Evolutionary conservation across 768 basidiomycete genomes (phyloP), one percentile per base, ranked within the genome.

Genomic region (Phlebiopsis gigantea): DNA sequence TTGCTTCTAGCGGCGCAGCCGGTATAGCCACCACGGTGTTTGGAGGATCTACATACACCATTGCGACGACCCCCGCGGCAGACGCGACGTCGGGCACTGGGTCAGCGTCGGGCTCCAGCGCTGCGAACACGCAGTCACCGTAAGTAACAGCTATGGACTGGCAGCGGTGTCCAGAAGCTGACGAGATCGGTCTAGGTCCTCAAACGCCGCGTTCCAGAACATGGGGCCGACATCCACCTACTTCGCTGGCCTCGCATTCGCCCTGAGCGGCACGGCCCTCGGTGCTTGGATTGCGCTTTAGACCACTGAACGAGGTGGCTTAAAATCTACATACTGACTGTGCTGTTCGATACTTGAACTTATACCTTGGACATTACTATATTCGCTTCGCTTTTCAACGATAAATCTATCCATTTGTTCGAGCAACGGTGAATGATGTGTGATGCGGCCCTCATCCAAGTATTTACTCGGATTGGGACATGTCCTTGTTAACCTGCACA

Each of bases 401-500:
- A 39, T 39, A 2, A 3, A n/a, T n/a, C 17, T 10, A 39, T 39
- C 34, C 17, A 3, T 9, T 39, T 39, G 8, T 17, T 9, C 12
- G 8, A 39, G n/a, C n/a, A n/a, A n/a, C n/a, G n/a, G n/a, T 39
- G 34, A 39, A 39, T 9, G 34, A 39, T 3, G 34, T 39, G 34
- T 3, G 34, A 39, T 39, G 12, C 2, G 34, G 12, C 12, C 17
- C 34, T 10, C 34, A 51, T 34, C 4, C 12, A 51, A 39, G 51
- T 9, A 25, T 54, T 17, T 63, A 64, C 50, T 63, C 64, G 59
- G 67, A 63, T 54, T 62, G 65, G 54, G 66, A 69, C 77, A 89
- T 71, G 64, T 89, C 79, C 77, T 83, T 87, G 76, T 89, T 87
- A 53, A 72, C 72, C 87, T 89, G 42, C 6, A 57, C n/a, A n/a